These are phyloP conservation scores for Proliferodiscus dingleyae DNA, from an alignment of 2,329 filamentous ascomycete species.

Conservation along the genomic window DNA sequence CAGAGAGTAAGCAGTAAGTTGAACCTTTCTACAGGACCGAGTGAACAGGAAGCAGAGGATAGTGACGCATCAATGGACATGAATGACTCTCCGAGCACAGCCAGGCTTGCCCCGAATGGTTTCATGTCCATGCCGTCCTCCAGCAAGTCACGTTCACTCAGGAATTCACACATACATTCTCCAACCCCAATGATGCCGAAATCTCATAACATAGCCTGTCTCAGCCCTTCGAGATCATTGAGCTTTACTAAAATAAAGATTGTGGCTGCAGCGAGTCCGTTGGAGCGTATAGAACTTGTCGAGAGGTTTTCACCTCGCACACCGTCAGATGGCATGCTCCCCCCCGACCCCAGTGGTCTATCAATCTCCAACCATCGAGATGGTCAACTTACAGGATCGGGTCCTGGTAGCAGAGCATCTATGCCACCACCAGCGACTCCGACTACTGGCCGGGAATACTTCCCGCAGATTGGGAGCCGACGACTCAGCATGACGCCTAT, in stretches of 20 bases:
- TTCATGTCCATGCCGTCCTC: constrained; percentile 37
- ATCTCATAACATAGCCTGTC: constrained; percentile 29
- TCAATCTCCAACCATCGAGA: constrained; percentile 67
- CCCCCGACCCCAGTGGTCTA: constrained; percentile 75
- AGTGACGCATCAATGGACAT: constrained; percentile 28
- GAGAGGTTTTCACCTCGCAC: constrained; percentile 63
- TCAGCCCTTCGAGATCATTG: constrained; percentile 34
- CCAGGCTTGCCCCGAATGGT: constrained; percentile 29
- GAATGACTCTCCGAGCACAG: constrained; percentile 31
- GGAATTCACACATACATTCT: constrained; percentile 27
- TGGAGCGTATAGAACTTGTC: constrained; percentile 49
- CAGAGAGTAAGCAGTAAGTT: constrained; percentile 34
- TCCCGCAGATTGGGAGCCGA: constrained; percentile 51
- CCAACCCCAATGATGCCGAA: constrained; percentile 23
- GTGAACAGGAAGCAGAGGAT: constrained; percentile 23
- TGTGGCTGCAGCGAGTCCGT: constrained; percentile 55
- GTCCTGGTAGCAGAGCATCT: constrained; percentile 35
- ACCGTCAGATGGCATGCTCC: constrained; percentile 67
- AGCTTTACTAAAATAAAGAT: constrained; percentile 49
- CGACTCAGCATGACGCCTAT: constrained; percentile 63
- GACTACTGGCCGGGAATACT: constrained; percentile 54
- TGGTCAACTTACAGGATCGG: constrained; percentile 16
- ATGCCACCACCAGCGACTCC: constrained; percentile 75
- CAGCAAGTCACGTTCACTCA: constrained; percentile 32
- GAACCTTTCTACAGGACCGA: constrained; percentile 27